A percentile compares a stretch with the other conserved stretches of the same genome.
Conservation (phyloP, 2,329 filamentous ascomycete genomes). For the Thermoascus crustaceus region DNA sequence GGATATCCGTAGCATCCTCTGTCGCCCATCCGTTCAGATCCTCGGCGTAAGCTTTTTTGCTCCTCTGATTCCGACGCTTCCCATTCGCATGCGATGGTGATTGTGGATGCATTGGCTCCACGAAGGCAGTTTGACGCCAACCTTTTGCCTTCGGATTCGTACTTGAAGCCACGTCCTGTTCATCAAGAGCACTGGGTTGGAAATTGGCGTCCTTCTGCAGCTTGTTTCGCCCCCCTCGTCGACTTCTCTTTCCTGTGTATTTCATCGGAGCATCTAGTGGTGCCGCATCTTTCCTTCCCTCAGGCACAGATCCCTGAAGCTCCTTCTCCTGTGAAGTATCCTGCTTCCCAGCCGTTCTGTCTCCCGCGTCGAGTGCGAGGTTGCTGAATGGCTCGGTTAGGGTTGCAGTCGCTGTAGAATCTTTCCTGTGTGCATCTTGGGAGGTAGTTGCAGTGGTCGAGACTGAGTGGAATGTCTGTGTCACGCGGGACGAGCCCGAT, state of each 20-base stretch:
- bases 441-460: constrained; percentile 7
- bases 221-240: constrained; percentile 38
- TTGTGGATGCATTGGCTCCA: constrained; percentile 47
- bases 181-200: constrained; percentile 27
- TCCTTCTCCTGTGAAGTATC: constrained; percentile 10
- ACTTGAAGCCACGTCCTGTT: constrained; percentile 24
- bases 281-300: constrained; percentile 13
- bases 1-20: constrained; percentile 89
- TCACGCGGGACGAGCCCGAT: constrained; percentile 9
- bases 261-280: constrained; percentile 18
- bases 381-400: constrained; percentile 40
- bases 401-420: constrained; percentile 28
- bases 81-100: constrained; percentile 13
- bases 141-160: constrained; percentile 49
- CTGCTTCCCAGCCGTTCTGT: constrained; percentile 10
- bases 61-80: constrained; percentile 40
- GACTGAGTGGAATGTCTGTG: constrained; percentile 9
- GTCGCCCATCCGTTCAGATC: constrained; percentile 83
- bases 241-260: constrained; percentile 32
- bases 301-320: constrained; percentile 12
- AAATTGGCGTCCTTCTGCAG: constrained; percentile 38
- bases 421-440: constrained; percentile 15
- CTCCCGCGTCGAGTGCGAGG: constrained; percentile 26
- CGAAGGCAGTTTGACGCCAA: constrained; percentile 59
- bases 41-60: constrained; percentile 41